Conservation (phyloP, 1,284 basidiomycete genomes). For the Macrocybe sp. region DNA sequence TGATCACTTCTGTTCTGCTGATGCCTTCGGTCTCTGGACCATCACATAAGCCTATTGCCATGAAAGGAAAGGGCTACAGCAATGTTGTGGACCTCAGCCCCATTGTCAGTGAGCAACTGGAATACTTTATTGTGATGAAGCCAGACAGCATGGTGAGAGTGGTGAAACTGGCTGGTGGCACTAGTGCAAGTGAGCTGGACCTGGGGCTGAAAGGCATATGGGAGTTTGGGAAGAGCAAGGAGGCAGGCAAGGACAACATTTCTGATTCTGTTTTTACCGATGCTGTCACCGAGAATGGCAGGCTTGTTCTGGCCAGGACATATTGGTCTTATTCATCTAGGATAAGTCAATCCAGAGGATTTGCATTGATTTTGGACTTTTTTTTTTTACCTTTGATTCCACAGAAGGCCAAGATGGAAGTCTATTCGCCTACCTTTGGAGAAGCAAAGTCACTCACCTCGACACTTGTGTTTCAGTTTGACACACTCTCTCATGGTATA, state of each 20-base stretch:
- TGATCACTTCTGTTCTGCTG: slow-evolving; percentile 24
- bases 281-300: slow-evolving; percentile 50
- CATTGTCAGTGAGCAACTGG: slow-evolving; percentile 23
- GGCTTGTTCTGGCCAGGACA: slow-evolving; percentile 63
- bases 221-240: slow-evolving; percentile 42
- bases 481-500: slow-evolving; percentile 67
- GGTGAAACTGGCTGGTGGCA: slow-evolving; percentile 39
- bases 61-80: slow-evolving; percentile 40
- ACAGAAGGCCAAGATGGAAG: slow-evolving; percentile 12
- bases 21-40: slow-evolving; percentile 44
- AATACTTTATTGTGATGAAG: slow-evolving; percentile 48
- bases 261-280: slow-evolving; percentile 57
- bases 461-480: slow-evolving; percentile 67
- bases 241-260: slow-evolving; percentile 44
- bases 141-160: slow-evolving; percentile 53
- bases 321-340: slow-evolving; percentile 64
- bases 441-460: slow-evolving; percentile 20
- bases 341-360: slow-evolving; percentile 33
- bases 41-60: slow-evolving; percentile 29
- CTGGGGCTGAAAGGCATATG: slow-evolving; percentile 39
- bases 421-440: slow-evolving; percentile 3
- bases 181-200: too few species aligned
- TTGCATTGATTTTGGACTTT: too few species aligned
- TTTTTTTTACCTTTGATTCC: neutral
- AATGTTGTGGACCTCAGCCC: slow-evolving; percentile 55